phyloP scores from a whole-genome alignment of 495 filamentous ascomycete genomes.

The Neurospora sp. region DNA sequence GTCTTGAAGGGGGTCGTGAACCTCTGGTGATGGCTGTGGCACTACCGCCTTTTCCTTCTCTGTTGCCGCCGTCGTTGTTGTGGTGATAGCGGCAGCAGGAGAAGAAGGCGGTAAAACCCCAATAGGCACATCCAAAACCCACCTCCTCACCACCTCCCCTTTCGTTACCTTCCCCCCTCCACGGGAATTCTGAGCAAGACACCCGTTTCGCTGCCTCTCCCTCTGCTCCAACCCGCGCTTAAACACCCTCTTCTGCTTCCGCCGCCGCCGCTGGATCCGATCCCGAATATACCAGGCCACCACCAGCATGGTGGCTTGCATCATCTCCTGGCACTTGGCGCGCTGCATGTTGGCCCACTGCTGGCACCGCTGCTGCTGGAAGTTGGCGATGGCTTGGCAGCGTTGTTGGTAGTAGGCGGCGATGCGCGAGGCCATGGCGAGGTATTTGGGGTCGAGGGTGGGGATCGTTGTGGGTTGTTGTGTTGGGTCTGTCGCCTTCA shows the following conservation, averaged over 20 bases:
- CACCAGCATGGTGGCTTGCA: slow-evolving; percentile 26
- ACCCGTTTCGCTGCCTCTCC: neutral
- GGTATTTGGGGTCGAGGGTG: slow-evolving; percentile 18
- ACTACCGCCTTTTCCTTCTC: neutral
- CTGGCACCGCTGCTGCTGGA: slow-evolving; percentile 29
- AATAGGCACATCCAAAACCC: slow-evolving; percentile 22
- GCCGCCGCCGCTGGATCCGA: slow-evolving; percentile 19
- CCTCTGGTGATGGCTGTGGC: neutral
- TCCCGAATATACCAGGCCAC: slow-evolving; percentile 31
- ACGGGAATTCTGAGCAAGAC: neutral
- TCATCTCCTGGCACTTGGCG: slow-evolving; percentile 28
- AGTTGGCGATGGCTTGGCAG: slow-evolving; percentile 23
- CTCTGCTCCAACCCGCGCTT: slow-evolving; percentile 12
- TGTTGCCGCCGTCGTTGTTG: neutral
- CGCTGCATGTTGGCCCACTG: slow-evolving; percentile 25
- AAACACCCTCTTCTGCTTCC: slow-evolving; percentile 14
- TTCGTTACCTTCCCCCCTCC: slow-evolving; percentile 11
- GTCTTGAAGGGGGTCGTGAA: slow-evolving; percentile 5
- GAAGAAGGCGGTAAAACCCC: neutral
- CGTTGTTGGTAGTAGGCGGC: slow-evolving; percentile 29
- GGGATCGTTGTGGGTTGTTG: neutral
- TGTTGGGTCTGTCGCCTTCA: neutral
- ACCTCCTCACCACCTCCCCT: slow-evolving; percentile 24
- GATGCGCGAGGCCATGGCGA: slow-evolving; percentile 30
- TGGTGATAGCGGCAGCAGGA: neutral